Conservation (phyloP, 2,329 filamentous ascomycete species). For the Penicillium capsulatum region DNA sequence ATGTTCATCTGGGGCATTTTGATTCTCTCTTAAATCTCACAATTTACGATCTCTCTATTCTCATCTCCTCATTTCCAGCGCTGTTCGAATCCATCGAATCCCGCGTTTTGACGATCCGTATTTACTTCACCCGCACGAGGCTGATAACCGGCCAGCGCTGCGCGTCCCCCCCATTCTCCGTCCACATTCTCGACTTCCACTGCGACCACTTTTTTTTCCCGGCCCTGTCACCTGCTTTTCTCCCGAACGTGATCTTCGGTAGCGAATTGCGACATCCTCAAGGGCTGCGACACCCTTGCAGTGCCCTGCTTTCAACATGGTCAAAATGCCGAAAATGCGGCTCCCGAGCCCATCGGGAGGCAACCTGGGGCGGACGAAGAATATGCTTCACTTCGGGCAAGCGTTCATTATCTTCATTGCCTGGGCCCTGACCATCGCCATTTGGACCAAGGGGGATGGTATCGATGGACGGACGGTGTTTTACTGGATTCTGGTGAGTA, state of each 20-base stretch:
- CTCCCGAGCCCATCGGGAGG: slow-evolving; percentile 33
- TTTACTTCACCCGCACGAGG: not conserved
- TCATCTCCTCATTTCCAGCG: too few species aligned
- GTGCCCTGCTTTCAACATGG: slow-evolving; percentile 14
- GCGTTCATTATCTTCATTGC: slow-evolving; percentile 55
- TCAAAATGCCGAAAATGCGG: slow-evolving; percentile 20
- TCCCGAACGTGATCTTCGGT: slow-evolving; percentile 1
- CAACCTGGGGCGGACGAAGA: slow-evolving; percentile 54
- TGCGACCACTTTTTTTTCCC: slow-evolving; percentile 1
- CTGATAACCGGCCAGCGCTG: slow-evolving; percentile 4
- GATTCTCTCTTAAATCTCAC: too few species aligned
- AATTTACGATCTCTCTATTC: too few species aligned
- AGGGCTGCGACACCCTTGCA: slow-evolving; percentile 20
- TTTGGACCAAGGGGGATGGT: slow-evolving; percentile 53
- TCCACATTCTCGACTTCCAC: slow-evolving; percentile 2
- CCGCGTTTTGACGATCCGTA: too few species aligned
- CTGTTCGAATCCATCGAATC: too few species aligned
- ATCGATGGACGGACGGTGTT: slow-evolving; percentile 54
- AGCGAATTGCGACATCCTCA: slow-evolving; percentile 6
- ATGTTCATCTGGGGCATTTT: too few species aligned
- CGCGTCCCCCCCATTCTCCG: slow-evolving; percentile 7
- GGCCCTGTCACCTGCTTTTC: not conserved
- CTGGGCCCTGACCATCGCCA: slow-evolving; percentile 55
- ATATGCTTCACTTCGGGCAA: slow-evolving; percentile 52
- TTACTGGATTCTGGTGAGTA: slow-evolving; percentile 55